Evolutionary conservation across 2,329 filamentous ascomycete genomes (phyloP), one percentile per base, ranked within the genome.

Genomic region (Neofusicoccum ribis): DNA sequence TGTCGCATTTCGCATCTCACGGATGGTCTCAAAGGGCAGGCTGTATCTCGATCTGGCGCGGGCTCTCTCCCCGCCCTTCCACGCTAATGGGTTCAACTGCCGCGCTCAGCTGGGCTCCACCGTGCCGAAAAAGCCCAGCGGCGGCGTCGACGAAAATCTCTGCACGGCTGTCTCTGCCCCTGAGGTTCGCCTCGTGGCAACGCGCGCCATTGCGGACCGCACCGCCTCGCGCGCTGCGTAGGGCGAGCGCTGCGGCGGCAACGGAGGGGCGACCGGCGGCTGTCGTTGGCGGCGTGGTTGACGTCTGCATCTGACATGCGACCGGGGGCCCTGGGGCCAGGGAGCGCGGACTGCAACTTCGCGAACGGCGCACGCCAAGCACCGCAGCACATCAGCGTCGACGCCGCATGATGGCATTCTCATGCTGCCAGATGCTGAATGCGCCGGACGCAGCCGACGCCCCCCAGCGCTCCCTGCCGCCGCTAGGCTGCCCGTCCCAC

Each of bases 141-240:
- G 52, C 37, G 52, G 39, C 39, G 54, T 27, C 47, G 47, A 17
- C 56, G 56, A 47, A 60, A 60, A 60, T 60, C 56, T 60, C 56
- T 60, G 56, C 56, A 60, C 43, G 36, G 39, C 39, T 7, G 20
- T 23, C 44, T 14, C 41, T 34, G 36, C 56, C 41, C 56, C 44
- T 60, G 56, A 60, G 43, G n/a, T n/a, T 44, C 54, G 23, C 44
- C 56, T 34, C 56, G 56, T 47, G 56, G 56, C 56, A 41, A 60
- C 56, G 56, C 44, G 43, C 56, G 56, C 56, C 56, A 60, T 60
- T 15, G 56, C 56, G 56, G 56, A 60, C 56, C 56, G 56, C 56
- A 60, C 56, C 56, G 56, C 56, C 31, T 47, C 43, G 56, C 43
- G 56, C 56, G 43, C 23, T 23, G n/a, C 14, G 39, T 46, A 47